A percentile compares a stretch with the other conserved stretches of the same genome.
These are phyloP conservation scores for Syncephalis plumigaleata DNA, from an alignment of 371 early-diverging fungal species.

Conservation along the genomic window DNA sequence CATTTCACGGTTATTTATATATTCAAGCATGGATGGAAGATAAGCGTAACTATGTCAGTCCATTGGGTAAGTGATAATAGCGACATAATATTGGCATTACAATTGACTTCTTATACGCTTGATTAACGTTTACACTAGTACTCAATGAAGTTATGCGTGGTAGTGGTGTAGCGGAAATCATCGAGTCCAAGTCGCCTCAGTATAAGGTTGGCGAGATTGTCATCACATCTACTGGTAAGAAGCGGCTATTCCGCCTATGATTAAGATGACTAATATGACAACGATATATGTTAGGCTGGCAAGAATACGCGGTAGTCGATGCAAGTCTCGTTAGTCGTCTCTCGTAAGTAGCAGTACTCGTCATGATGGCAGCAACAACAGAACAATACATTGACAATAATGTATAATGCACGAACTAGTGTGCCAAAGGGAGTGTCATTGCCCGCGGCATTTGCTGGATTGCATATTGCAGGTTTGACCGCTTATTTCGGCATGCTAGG, in stretches of 20 bases:
- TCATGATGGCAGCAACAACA: too few relatives aligned
- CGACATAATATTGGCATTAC: too few relatives aligned
- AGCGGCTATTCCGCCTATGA: too few relatives aligned
- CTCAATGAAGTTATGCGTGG: conserved; percentile 28
- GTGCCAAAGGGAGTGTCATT: background rate
- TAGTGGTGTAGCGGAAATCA: conserved; percentile 24
- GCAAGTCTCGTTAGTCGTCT: background rate
- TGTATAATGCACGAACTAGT: too few relatives aligned
- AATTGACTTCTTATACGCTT: too few relatives aligned
- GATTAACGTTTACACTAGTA: too few relatives aligned
- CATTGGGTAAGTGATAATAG: too few relatives aligned
- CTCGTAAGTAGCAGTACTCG: background rate
- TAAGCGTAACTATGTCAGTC: conserved; percentile 17
- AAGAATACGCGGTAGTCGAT: too few relatives aligned
- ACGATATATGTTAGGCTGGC: background rate
- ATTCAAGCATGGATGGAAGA: conserved; percentile 13
- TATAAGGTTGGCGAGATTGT: conserved; percentile 26
- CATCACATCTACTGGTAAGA: conserved; percentile 20
- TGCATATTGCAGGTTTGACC: conserved; percentile 44
- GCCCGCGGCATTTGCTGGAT: conserved; percentile 6
- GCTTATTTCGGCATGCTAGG: conserved; percentile 37
- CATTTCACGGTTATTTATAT: too few relatives aligned
- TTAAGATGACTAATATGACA: too few relatives aligned
- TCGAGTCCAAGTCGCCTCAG: conserved; percentile 17
- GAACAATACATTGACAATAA: too few relatives aligned